Evolutionary conservation across 192 early-diverging fungal species (phyloP).

Genomic region (Lobosporangium transversale): DNA sequence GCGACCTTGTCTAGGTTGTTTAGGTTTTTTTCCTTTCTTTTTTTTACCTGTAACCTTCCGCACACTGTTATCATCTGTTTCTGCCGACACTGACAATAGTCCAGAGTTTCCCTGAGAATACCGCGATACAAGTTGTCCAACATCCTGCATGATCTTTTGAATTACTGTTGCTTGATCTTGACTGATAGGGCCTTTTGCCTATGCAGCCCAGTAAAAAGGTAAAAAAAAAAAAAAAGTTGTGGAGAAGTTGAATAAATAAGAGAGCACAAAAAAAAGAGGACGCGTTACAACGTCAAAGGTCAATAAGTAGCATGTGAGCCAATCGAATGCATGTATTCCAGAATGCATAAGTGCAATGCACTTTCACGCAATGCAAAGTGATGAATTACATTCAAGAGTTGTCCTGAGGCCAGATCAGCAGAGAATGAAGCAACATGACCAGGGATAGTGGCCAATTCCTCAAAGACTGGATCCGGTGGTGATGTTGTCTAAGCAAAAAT

Average conservation of each 20-base stretch:
- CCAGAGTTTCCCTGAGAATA: constrained; percentile 16
- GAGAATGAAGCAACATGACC: constrained; percentile 50
- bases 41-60: constrained; percentile 46
- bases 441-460: constrained; percentile 45
- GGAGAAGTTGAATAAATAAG: no score
- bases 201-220: neutral
- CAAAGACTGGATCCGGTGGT: constrained; percentile 51
- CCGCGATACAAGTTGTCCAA: constrained; percentile 46
- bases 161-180: constrained; percentile 41
- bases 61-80: constrained; percentile 36
- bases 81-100: constrained; percentile 6
- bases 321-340: no score
- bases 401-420: constrained; percentile 45
- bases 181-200: constrained; percentile 32
- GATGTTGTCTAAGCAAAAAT: constrained; percentile 52
- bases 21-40: neutral
- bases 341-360: no score
- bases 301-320: no score
- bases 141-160: constrained; percentile 52
- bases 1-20: neutral
- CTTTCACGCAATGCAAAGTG: no score
- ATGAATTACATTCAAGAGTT: constrained; percentile 39
- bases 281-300: no score
- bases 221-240: constrained; percentile 9
- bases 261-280: no score